These are phyloP conservation scores for Rutstroemia sp. DNA, from an alignment of 2,329 filamentous ascomycete genomes.

Conservation along the genomic window DNA sequence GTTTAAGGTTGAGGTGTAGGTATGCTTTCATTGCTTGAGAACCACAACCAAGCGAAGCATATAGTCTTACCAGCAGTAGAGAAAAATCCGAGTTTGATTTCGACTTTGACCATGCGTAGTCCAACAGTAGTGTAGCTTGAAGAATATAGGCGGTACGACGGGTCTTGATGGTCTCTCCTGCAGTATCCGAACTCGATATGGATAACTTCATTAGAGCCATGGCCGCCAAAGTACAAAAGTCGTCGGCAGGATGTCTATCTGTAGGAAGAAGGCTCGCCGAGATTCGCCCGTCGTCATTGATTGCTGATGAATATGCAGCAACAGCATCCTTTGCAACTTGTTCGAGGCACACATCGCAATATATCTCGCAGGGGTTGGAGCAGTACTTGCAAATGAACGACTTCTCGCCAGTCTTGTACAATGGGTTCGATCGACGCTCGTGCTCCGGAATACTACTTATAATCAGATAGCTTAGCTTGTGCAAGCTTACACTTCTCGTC, in stretches of 20 bases:
- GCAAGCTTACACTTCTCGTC: slow-evolving; percentile 20
- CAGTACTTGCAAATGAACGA: slow-evolving; percentile 18
- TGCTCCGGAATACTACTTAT: slow-evolving; percentile 22
- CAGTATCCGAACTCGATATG: not conserved
- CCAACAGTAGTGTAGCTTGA: slow-evolving; percentile 28
- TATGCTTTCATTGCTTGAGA: slow-evolving; percentile 32
- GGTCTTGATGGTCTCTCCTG: slow-evolving; percentile 11
- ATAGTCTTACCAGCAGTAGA: slow-evolving; percentile 32
- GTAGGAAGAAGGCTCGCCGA: slow-evolving; percentile 25
- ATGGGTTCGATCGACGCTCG: slow-evolving; percentile 12
- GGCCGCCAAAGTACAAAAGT: slow-evolving; percentile 26
- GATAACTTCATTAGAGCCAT: slow-evolving; percentile 28
- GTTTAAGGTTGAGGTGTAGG: slow-evolving; percentile 32
- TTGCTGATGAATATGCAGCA: slow-evolving; percentile 19
- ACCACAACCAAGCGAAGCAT: slow-evolving; percentile 31
- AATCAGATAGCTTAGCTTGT: slow-evolving; percentile 25
- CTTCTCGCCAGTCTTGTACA: not conserved
- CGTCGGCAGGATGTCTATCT: slow-evolving; percentile 30
- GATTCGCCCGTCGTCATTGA: slow-evolving; percentile 19
- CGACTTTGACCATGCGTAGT: slow-evolving; percentile 28
- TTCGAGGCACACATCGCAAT: slow-evolving; percentile 18
- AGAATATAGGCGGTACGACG: slow-evolving; percentile 19
- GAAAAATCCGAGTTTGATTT: slow-evolving; percentile 34
- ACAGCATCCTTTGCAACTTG: slow-evolving; percentile 16
- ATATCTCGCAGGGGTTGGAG: slow-evolving; percentile 13